Conservation (phyloP, 2,329 filamentous ascomycete genomes). For the Fusarium anguioides region DNA sequence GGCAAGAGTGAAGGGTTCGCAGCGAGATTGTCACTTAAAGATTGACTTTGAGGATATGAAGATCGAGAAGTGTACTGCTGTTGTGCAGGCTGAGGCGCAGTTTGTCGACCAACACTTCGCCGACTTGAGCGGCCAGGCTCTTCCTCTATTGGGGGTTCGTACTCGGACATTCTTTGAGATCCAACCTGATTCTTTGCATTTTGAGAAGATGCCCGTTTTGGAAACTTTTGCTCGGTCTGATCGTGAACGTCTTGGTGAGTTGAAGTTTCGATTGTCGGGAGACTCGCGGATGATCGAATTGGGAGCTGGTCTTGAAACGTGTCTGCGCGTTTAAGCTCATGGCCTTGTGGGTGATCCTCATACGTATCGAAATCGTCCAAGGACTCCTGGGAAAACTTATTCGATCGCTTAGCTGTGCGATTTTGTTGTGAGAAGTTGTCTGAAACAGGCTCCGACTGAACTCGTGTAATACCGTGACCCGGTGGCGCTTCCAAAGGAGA, state of each 20-base stretch:
- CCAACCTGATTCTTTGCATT: slow-evolving; percentile 58
- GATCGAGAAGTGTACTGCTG: slow-evolving; percentile 46
- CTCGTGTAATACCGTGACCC: slow-evolving; percentile 67
- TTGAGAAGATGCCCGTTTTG: slow-evolving; percentile 67
- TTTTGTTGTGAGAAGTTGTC: slow-evolving; percentile 70
- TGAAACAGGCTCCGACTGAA: slow-evolving; percentile 74
- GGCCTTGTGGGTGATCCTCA: slow-evolving; percentile 51
- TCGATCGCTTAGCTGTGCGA: slow-evolving; percentile 59
- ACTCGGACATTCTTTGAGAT: slow-evolving; percentile 45
- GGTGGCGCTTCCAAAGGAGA: slow-evolving; percentile 59
- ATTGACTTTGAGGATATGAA: slow-evolving; percentile 43
- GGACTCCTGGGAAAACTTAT: slow-evolving; percentile 61
- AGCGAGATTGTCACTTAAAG: slow-evolving; percentile 46
- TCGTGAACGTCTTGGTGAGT: slow-evolving; percentile 55
- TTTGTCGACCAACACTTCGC: slow-evolving; percentile 32
- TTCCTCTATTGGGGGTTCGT: slow-evolving; percentile 49
- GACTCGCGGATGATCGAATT: slow-evolving; percentile 48
- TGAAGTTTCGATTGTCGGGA: slow-evolving; percentile 72
- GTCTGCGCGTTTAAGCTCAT: slow-evolving; percentile 35
- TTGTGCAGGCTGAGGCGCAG: slow-evolving; percentile 34
- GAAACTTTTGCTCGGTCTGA: slow-evolving; percentile 53
- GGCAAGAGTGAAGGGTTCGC: slow-evolving; percentile 72
- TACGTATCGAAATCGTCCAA: slow-evolving; percentile 59
- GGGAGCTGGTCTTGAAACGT: slow-evolving; percentile 49
- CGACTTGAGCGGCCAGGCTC: slow-evolving; percentile 59